Evolutionary conservation across 1,139 yeast genomes (phyloP).

Genomic region (Fermentozyma sake): DNA sequence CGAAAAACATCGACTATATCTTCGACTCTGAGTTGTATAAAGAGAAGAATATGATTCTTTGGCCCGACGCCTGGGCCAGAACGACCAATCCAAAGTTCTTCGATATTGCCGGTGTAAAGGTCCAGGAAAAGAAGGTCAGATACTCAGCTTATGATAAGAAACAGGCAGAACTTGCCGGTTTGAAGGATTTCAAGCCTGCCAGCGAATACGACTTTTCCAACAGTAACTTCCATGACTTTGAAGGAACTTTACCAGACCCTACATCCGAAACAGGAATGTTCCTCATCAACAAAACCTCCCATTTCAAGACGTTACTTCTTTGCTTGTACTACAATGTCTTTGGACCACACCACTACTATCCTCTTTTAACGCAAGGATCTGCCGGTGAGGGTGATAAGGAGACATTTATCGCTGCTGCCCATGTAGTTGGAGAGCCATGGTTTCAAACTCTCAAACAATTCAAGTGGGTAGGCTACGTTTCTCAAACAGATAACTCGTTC

Average conservation of each 20-base stretch:
- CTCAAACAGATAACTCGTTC: constrained; percentile 31
- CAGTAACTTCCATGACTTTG: constrained; percentile 49
- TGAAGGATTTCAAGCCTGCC: constrained; percentile 21
- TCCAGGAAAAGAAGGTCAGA: constrained; percentile 40
- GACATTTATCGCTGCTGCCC: constrained; percentile 63
- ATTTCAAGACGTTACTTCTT: constrained; percentile 46
- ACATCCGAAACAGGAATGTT: constrained; percentile 64
- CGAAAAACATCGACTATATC: constrained; percentile 48
- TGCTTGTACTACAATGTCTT: constrained; percentile 55
- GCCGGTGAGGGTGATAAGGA: constrained; percentile 76
- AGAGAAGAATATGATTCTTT: constrained; percentile 41
- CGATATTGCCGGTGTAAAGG: constrained; percentile 87
- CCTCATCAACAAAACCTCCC: constrained; percentile 49
- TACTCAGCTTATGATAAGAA: constrained; percentile 29
- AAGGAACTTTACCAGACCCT: constrained; percentile 59
- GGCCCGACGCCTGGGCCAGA: constrained; percentile 52
- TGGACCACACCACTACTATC: constrained; percentile 59
- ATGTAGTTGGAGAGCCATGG: constrained; percentile 43
- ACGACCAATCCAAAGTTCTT: constrained; percentile 71
- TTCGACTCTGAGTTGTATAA: constrained; percentile 38
- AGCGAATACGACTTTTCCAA: constrained; percentile 29
- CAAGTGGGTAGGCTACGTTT: constrained; percentile 50
- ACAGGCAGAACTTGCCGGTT: constrained; percentile 18
- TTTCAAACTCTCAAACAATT: constrained; percentile 51
- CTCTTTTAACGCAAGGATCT: constrained; percentile 59